Percentiles rank a stretch among this genome's conserved stretches.
Conservation (phyloP, 2,329 filamentous ascomycete genomes). For the Ilyonectria sp. region DNA sequence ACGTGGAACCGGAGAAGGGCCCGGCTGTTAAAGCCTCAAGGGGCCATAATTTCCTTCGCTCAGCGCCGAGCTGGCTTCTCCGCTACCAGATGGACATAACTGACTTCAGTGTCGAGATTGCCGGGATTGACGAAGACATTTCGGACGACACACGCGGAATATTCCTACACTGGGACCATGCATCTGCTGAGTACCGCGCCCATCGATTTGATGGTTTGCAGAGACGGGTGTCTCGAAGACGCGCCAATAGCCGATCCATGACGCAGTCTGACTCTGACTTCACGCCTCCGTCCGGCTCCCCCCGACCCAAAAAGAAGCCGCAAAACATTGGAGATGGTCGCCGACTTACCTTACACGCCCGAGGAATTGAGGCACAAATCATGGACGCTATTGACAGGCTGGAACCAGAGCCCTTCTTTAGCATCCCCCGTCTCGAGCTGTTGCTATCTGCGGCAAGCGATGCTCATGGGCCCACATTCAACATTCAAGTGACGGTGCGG, state of each 20-base stretch:
- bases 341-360: constrained; percentile 83
- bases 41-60: constrained; percentile 80
- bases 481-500: constrained; percentile 85
- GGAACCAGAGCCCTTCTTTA: constrained; percentile 88
- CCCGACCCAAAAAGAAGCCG: constrained; percentile 66
- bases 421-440: constrained; percentile 88
- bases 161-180: constrained; percentile 88
- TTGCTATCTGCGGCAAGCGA: constrained; percentile 89
- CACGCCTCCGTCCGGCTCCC: constrained; percentile 52
- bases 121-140: constrained; percentile 87
- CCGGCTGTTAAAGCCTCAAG: constrained; percentile 62
- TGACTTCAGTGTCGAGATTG: constrained; percentile 91
- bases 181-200: constrained; percentile 90
- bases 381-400: constrained; percentile 89
- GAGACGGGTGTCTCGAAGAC: constrained; percentile 73
- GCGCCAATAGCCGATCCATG: constrained; percentile 81
- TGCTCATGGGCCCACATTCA: constrained; percentile 87
- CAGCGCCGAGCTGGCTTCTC: constrained; percentile 86
- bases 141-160: constrained; percentile 87
- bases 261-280: constrained; percentile 79
- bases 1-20: constrained; percentile 75
- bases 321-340: constrained; percentile 80
- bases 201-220: constrained; percentile 79
- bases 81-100: constrained; percentile 88
- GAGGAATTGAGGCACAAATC: constrained; percentile 90